Conservation (phyloP, 2,329 filamentous ascomycete genomes). For the Paramyrothecium sp. region DNA sequence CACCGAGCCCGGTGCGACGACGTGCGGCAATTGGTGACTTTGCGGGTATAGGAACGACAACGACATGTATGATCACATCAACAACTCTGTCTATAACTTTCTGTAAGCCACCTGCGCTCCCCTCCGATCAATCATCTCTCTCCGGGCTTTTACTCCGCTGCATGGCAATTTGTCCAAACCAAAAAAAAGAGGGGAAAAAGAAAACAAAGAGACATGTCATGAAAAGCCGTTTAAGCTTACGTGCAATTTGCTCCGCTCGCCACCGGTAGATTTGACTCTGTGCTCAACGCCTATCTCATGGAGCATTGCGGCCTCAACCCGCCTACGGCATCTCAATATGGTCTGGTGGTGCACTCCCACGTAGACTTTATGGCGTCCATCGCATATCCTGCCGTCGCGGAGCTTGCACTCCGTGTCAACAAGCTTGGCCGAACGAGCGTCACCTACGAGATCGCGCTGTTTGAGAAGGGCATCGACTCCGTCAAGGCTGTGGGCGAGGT, state of each 20-base stretch:
- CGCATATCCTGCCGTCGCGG: constrained; percentile 77
- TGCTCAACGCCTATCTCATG: constrained; percentile 87
- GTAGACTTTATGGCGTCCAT: constrained; percentile 83
- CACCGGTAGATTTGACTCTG: constrained; percentile 70
- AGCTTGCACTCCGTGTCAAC: constrained; percentile 78
- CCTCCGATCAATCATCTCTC: constrained; percentile 1
- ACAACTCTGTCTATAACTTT: constrained; percentile 84
- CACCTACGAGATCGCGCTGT: constrained; percentile 85
- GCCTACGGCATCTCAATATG: constrained; percentile 68
- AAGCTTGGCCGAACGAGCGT: constrained; percentile 85
- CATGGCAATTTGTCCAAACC: too few species aligned
- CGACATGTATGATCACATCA: constrained; percentile 93
- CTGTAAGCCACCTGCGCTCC: constrained; percentile 45
- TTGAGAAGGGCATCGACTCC: constrained; percentile 68
- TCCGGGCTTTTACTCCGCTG: background rate
- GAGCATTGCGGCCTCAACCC: constrained; percentile 73
- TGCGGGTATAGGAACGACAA: constrained; percentile 72
- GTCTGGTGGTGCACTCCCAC: constrained; percentile 80
- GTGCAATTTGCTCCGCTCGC: background rate
- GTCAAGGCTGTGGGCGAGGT: constrained; percentile 83
- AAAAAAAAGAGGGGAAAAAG: background rate
- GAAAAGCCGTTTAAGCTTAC: background rate
- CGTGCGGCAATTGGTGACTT: constrained; percentile 1
- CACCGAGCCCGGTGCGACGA: too few species aligned
- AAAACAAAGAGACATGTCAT: background rate